These are phyloP conservation scores for Artemisia argyi DNA, from an alignment of 129 eudicot species.

Conservation along the genomic window DNA sequence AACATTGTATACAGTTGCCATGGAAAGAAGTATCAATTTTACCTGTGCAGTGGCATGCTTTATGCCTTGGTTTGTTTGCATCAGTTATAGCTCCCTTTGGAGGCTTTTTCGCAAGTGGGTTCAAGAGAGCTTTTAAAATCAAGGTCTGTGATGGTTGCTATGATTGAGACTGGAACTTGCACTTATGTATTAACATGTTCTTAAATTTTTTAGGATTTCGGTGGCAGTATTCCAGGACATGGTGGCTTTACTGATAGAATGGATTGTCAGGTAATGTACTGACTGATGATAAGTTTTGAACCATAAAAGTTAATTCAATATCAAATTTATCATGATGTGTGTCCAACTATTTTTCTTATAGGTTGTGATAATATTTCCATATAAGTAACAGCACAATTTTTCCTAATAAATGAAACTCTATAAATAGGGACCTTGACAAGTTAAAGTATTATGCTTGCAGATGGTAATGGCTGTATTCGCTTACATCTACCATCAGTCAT, in stretches of 20 bases:
- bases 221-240: constrained; percentile 91
- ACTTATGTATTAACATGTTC: not conserved
- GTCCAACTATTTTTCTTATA: not conserved
- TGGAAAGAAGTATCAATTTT: constrained; percentile 59
- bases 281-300: not conserved
- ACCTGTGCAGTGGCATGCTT: constrained; percentile 87
- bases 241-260: constrained; percentile 88
- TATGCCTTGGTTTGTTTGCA: constrained; percentile 77
- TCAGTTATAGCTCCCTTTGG: constrained; percentile 89
- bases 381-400: too few relatives aligned
- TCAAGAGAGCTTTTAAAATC: constrained; percentile 81
- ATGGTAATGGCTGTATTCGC: constrained; percentile 95
- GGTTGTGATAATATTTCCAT: not conserved
- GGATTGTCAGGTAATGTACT: constrained; percentile 77
- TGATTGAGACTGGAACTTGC: not conserved
- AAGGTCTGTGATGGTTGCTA: constrained; percentile 43
- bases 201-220: constrained; percentile 56
- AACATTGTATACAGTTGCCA: constrained; percentile 44
- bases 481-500: constrained; percentile 80
- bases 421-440: too few relatives aligned
- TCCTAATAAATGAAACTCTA: too few relatives aligned
- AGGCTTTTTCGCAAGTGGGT: constrained; percentile 85
- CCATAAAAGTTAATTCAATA: not conserved
- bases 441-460: constrained; percentile 38
- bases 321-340: not conserved